Base-by-base conservation (phyloP, 108 stramenopile species). In the Mediolabrus comicus region DNA sequence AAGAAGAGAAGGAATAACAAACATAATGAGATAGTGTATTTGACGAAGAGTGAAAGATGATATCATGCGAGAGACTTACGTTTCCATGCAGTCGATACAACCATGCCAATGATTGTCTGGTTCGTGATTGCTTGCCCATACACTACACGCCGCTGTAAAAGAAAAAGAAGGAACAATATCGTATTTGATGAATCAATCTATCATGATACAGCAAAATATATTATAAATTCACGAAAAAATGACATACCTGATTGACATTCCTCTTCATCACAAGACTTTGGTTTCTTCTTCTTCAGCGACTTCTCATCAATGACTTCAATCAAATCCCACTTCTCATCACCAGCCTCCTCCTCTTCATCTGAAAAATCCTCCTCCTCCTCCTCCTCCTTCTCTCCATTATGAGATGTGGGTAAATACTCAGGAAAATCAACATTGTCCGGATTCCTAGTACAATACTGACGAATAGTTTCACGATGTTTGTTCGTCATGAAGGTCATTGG, bases 11-110 rank as follows among this genome's bases (percentile, higher is more conserved):
- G 10, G 32, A 19, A 19, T 43, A n/a, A n/a, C n/a, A n/a, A n/a
- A n/a, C n/a, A n/a, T n/a, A 39, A 39, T 10, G 12, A 39, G 8
- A 39, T 10, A 8, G 38, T 39, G 38, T 10, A 12, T 10, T 39
- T n/a, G 13, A 11, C 38, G 13, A 28, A 65, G 30, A 27, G 33
- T 34, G n/a, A n/a, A n/a, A n/a, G n/a, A n/a, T n/a, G n/a, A n/a
- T n/a, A n/a, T n/a, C n/a, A n/a, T n/a, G n/a, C n/a, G n/a, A n/a
- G n/a, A n/a, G n/a, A 49, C 46, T 49, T 6, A 49, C 46, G 1
- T 24, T 49, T 70, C 72, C 75, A 81, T 79, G 39, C 85, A 86
- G 51, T 86, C 82, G 22, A 86, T 34, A 38, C 85, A 86, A 31
- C 70, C 74, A 57, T 77, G 77, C 85, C 85, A 86, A 12, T 70